Percentiles rank a stretch among this genome's conserved stretches.
These are phyloP conservation scores for Diplocarpon rosae DNA, from an alignment of 2,329 filamentous ascomycete genomes.

Conservation along the genomic window DNA sequence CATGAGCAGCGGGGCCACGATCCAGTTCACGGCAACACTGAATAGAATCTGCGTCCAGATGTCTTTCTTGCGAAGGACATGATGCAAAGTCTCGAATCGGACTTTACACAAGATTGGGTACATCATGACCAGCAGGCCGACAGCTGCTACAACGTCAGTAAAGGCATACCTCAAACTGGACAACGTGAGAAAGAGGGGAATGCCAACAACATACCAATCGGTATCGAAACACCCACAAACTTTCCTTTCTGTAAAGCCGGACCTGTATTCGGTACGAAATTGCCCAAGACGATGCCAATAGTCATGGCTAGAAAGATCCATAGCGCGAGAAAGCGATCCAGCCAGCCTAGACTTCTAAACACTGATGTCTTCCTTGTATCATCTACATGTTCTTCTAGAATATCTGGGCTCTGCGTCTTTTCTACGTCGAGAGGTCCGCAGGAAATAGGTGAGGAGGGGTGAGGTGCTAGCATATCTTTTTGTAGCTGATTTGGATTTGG, in stretches of 20 bases:
- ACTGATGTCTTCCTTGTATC: constrained; percentile 7
- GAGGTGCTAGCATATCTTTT: no score
- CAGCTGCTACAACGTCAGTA: constrained; percentile 31
- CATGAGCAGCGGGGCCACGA: constrained; percentile 75
- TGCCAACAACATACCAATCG: constrained; percentile 38
- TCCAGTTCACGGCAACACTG: constrained; percentile 71
- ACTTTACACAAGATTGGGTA: constrained; percentile 88
- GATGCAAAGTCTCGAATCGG: constrained; percentile 62
- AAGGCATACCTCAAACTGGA: no score
- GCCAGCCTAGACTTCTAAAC: constrained; percentile 31
- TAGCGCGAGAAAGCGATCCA: constrained; percentile 40
- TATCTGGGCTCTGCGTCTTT: background rate
- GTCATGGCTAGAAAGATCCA: constrained; percentile 60
- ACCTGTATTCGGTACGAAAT: constrained; percentile 45
- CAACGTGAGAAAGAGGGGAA: no score
- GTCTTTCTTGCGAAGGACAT: constrained; percentile 45
- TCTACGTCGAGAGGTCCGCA: background rate
- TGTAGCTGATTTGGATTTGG: no score
- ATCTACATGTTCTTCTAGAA: background rate
- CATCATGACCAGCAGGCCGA: constrained; percentile 86
- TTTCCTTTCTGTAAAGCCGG: constrained; percentile 46
- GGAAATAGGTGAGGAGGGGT: no score
- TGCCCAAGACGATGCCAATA: constrained; percentile 51
- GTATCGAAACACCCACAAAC: constrained; percentile 52
- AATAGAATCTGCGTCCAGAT: constrained; percentile 75